These are phyloP conservation scores for Myxozyma mucilagina DNA, from an alignment of 805 yeast genomes.

Conservation along the genomic window DNA sequence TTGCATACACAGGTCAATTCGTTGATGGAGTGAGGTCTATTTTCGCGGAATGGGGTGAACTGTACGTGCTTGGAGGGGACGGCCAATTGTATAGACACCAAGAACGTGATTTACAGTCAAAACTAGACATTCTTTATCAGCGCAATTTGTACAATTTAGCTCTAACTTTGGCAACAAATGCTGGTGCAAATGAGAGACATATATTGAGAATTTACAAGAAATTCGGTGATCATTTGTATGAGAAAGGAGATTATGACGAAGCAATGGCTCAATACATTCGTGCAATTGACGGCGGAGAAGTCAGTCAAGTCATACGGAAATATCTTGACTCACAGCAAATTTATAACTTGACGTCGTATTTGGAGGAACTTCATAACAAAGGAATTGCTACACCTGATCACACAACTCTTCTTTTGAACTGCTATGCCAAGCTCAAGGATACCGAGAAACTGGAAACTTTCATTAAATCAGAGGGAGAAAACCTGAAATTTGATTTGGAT, in stretches of 20 bases:
- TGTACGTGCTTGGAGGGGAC: conserved; percentile 67
- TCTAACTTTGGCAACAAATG: conserved; percentile 57
- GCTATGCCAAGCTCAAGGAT: conserved; percentile 73
- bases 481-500: conserved; percentile 59
- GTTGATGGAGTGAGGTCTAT: conserved; percentile 62
- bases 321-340: conserved; percentile 78
- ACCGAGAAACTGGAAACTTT: conserved; percentile 59
- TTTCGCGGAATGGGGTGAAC: conserved; percentile 56
- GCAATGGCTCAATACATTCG: conserved; percentile 76
- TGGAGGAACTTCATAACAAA: conserved; percentile 58
- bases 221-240: conserved; percentile 73
- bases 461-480: conserved; percentile 47
- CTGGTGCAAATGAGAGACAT: conserved; percentile 38
- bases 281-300: conserved; percentile 55
- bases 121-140: conserved; percentile 65
- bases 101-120: conserved; percentile 66
- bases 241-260: conserved; percentile 61
- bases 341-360: conserved; percentile 58
- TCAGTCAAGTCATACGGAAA: conserved; percentile 76
- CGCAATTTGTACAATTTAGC: conserved; percentile 75
- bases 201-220: conserved; percentile 43
- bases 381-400: conserved; percentile 73
- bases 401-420: conserved; percentile 72
- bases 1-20: conserved; percentile 69
- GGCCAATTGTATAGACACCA: conserved; percentile 69